Base-by-base conservation (phyloP, 164 flowering plant species). In the grape (Vitis vinifera) region DNA sequence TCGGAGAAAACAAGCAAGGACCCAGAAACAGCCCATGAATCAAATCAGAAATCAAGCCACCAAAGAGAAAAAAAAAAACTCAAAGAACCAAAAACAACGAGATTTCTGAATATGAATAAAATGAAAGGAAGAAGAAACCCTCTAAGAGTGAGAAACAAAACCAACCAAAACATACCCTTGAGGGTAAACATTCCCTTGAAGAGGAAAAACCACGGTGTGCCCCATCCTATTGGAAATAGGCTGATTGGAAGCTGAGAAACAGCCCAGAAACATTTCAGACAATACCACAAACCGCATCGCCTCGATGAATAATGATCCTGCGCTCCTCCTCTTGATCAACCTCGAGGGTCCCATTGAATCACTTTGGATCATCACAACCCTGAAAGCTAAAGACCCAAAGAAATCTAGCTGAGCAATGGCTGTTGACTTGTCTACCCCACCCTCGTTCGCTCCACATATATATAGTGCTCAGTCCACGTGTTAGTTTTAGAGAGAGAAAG, bases 141-240 rank as follows among this genome's bases (percentile, higher is more conserved):
- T 57, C 59, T 2, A 23, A 23, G 27, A 2, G 27, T 4, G 8
- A 59, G 3, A 44, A 53, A 29, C 44, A 27, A 37, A 50, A 10
- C 11, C 49, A 14, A 48, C 27, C 27, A 5, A 60, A 13, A 55
- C 78, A 14, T 75, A 91, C 96, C 96, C 96, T 64, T 71, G 66
- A 52, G 96, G 96, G 76, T 87, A 91, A 62, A 91, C 91, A 75
- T 87, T 86, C 51, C 96, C 96, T 17, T 50, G 17, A 50, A 89
- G 62, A 10, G 80, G 86, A 16, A 87, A 79, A 13, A 89, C 74
- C 27, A 71, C 75, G 10, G 90, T 79, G 61, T 85, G 73, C 27
- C 77, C 76, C 68, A 71, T 55, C 2, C 67, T 59, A 27, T 14
- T 37, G 48, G 19, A 29, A 11, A 65, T 44, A 9, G 69, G 61